Evolutionary conservation across 805 yeast species (phyloP).

Genomic region (Suhomyces kilbournensis): DNA sequence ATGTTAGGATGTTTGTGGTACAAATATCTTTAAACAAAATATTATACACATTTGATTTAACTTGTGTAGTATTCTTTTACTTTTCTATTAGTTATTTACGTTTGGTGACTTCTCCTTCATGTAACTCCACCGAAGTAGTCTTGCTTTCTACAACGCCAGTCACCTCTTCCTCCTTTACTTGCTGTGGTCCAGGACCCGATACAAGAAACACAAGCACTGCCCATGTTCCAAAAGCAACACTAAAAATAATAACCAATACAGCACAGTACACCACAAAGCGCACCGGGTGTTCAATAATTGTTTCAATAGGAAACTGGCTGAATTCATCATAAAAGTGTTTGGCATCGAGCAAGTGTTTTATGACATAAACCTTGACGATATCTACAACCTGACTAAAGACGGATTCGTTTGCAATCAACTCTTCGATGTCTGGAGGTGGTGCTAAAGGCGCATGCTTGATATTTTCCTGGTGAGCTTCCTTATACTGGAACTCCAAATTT

Average conservation of each 20-base stretch:
- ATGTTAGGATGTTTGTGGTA: too few relatives aligned
- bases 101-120: not conserved
- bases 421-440: constrained; percentile 45
- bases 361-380: constrained; percentile 18
- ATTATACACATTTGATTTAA: too few relatives aligned
- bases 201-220: constrained; percentile 31
- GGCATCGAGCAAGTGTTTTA: constrained; percentile 22
- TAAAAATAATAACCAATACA: constrained; percentile 37
- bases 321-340: constrained; percentile 38
- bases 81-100: not conserved
- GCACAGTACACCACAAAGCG: constrained; percentile 49
- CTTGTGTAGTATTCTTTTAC: too few relatives aligned
- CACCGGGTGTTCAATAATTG: constrained; percentile 46
- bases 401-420: constrained; percentile 19
- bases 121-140: not conserved
- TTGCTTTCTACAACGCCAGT: not conserved
- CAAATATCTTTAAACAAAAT: too few relatives aligned
- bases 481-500: constrained; percentile 46
- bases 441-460: constrained; percentile 39
- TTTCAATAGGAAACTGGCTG: constrained; percentile 41
- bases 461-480: constrained; percentile 41
- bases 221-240: constrained; percentile 42
- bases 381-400: constrained; percentile 12
- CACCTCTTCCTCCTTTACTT: not conserved
- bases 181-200: not conserved